Evolutionary conservation across 768 basidiomycete genomes (phyloP), one percentile per base, ranked within the genome.

Genomic region (Agrocybe pediades): DNA sequence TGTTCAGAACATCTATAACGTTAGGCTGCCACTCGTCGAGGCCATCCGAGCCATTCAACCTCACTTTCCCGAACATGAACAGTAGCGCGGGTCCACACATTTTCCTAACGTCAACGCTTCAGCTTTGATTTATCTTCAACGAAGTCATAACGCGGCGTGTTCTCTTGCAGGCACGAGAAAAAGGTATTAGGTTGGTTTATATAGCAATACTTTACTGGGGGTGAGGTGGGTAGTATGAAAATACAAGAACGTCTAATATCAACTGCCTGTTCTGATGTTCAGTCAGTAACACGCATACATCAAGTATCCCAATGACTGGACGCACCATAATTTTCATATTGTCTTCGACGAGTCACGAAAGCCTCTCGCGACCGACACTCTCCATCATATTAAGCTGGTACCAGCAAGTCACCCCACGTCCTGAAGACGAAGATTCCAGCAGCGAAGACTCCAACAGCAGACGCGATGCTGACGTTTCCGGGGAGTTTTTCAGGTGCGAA

Each of bases 371-470:
- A 53, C 16, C 45, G 27, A n/a, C 27, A 42, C 4, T 23, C 56
- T 47, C 20, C 53, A 17, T 17, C 17, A 46, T 16, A 23, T 53
- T 49, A 62, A 41, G 59, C 83, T 41, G 88, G 88, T 6, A 92
- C 80, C 74, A 92, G 80, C 40, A 88, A 66, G 39, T 87, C 88
- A 9, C 92, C 92, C 81, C 88, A 96, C 39, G 82, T 82, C 67
- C 90, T 84, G 15, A 86, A 83, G 13, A 75, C 83, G 41, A 85
- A 68, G 52, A 93, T 84, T 2, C 89, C 88, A 24, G 82, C 87
- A 21, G 83, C 70, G 61, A 92, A 93, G 55, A 91, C 70, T 6
- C 78, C 74, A 6, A 86, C 71, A 17, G 86, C 86, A 7, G 85
- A 82, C 41, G 85, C 61, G 56, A 92, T 80, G 64, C 78, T 88